Evolutionary conservation across 1,139 yeast species (phyloP).

Genomic region (Yamadazyma membranifaciens): DNA sequence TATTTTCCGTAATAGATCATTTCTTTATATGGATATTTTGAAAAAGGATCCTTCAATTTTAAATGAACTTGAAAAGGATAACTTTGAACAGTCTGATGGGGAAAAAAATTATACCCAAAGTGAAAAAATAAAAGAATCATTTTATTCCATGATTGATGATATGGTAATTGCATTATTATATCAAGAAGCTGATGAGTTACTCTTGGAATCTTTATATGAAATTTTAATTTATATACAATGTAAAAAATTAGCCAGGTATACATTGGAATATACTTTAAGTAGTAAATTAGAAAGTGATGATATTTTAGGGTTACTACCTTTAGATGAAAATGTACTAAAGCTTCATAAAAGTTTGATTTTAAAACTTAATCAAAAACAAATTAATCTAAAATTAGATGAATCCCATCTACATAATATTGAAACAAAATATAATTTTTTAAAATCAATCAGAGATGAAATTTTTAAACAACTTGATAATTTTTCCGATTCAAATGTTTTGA

Average conservation of each 20-base stretch:
- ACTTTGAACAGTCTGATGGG: constrained; percentile 10
- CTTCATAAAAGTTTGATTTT: constrained; percentile 6
- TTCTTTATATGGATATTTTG: constrained; percentile 56
- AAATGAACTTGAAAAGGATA: constrained; percentile 1
- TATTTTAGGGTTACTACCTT: constrained; percentile 36
- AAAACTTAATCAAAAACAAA: neutral
- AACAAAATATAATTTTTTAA: constrained; percentile 24
- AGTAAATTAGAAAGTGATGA: constrained; percentile 48
- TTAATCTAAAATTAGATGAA: neutral
- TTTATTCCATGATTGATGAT: constrained; percentile 53
- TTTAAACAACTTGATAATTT: constrained; percentile 17
- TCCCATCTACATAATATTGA: constrained; percentile 7
- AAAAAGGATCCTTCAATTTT: constrained; percentile 1
- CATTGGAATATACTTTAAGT: constrained; percentile 59
- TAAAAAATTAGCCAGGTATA: constrained; percentile 54
- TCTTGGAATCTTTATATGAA: constrained; percentile 47
- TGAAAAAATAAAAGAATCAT: constrained; percentile 21
- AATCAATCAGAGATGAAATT: constrained; percentile 30
- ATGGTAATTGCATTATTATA: constrained; percentile 55
- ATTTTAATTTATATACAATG: constrained; percentile 49
- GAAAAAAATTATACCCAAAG: neutral
- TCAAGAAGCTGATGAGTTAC: constrained; percentile 60
- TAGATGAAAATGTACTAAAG: constrained; percentile 13
- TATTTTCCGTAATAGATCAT: constrained; percentile 79
- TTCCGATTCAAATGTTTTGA: neutral